These are phyloP conservation scores for Suillus subalutaceus DNA, from an alignment of 768 basidiomycete species.

Conservation along the genomic window DNA sequence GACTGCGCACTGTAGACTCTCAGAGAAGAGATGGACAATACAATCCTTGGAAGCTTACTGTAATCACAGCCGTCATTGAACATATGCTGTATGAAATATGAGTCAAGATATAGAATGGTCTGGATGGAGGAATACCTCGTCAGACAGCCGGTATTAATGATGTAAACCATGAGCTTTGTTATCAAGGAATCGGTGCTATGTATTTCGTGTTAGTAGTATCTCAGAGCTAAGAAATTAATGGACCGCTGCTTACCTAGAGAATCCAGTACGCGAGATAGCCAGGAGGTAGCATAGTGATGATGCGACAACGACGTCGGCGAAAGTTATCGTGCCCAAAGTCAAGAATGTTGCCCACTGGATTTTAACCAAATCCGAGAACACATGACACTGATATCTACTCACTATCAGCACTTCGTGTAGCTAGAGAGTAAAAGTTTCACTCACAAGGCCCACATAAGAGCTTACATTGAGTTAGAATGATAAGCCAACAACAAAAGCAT, in stretches of 20 bases:
- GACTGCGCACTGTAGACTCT: slow-evolving; percentile 4
- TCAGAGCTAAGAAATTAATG: background rate
- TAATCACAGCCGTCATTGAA: background rate
- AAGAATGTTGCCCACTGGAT: slow-evolving; percentile 7
- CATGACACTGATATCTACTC: slow-evolving; percentile 4
- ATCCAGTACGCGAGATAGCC: slow-evolving; percentile 4
- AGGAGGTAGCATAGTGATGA: slow-evolving; percentile 11
- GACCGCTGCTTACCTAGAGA: background rate
- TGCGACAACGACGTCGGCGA: slow-evolving; percentile 1
- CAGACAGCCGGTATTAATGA: slow-evolving; percentile 4
- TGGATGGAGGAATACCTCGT: slow-evolving; percentile 6
- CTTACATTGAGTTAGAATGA: background rate
- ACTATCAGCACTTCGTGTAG: background rate
- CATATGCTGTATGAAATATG: slow-evolving; percentile 1
- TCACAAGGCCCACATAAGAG: slow-evolving; percentile 1
- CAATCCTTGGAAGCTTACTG: background rate
- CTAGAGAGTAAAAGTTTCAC: background rate
- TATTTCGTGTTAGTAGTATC: background rate
- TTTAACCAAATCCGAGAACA: background rate
- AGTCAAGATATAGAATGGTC: background rate
- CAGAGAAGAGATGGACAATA: background rate
- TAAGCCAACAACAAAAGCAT: background rate
- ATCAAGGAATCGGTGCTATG: slow-evolving; percentile 9
- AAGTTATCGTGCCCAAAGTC: background rate
- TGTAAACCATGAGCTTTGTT: slow-evolving; percentile 5